These are phyloP conservation scores for Cryptococcus jaspeensis DNA, from an alignment of 1,284 basidiomycete species.

Conservation along the genomic window DNA sequence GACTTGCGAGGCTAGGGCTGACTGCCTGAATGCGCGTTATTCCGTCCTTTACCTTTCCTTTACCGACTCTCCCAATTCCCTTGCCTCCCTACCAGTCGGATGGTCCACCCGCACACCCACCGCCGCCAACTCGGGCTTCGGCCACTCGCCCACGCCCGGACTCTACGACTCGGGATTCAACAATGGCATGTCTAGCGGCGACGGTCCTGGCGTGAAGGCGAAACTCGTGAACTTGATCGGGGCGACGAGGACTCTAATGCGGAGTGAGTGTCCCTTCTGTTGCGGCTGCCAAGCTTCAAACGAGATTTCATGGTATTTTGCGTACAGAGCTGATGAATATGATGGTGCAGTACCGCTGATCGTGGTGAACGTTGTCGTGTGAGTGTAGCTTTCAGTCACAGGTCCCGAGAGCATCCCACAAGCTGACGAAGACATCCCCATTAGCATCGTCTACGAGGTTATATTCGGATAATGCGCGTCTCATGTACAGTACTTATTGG, in stretches of 20 bases:
- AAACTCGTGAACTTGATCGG: slow-evolving; percentile 87
- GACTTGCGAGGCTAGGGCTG: not conserved
- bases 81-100: slow-evolving; percentile 63
- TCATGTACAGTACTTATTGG: too few species aligned
- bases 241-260: slow-evolving; percentile 90
- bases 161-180: slow-evolving; percentile 28
- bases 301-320: not conserved
- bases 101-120: slow-evolving; percentile 72
- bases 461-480: slow-evolving; percentile 57
- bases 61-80: not conserved
- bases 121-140: slow-evolving; percentile 45
- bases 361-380: slow-evolving; percentile 71
- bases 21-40: not conserved
- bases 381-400: slow-evolving; percentile 16
- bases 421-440: slow-evolving; percentile 2
- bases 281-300: not conserved
- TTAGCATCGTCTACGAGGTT: slow-evolving; percentile 74
- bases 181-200: slow-evolving; percentile 47
- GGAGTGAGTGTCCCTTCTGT: slow-evolving; percentile 62
- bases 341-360: slow-evolving; percentile 75
- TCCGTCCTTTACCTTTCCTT: not conserved
- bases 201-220: slow-evolving; percentile 73
- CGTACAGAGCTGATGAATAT: not conserved
- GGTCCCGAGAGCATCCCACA: not conserved
- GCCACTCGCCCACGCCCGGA: slow-evolving; percentile 38